These are phyloP conservation scores for Xylaria acuta DNA, from an alignment of 495 filamentous ascomycete species.

Conservation along the genomic window DNA sequence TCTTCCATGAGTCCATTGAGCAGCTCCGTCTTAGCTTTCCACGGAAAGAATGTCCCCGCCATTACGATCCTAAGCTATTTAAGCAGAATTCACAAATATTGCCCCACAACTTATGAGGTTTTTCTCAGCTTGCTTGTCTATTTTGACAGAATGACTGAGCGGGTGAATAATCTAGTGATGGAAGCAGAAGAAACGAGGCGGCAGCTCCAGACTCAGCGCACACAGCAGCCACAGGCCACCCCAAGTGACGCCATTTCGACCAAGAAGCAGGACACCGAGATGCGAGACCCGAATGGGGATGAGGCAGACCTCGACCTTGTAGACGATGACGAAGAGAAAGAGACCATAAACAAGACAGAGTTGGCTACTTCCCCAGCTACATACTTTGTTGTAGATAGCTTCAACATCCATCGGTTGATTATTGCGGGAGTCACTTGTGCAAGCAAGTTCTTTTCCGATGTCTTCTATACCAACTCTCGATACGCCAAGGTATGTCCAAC, in stretches of 20 bases:
- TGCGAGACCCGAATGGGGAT: conserved; percentile 45
- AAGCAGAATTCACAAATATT: conserved; percentile 97
- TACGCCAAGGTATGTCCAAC: conserved; percentile 86
- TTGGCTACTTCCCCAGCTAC: conserved; percentile 56
- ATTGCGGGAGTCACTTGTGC: conserved; percentile 98
- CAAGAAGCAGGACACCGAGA: conserved; percentile 33
- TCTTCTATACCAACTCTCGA: conserved; percentile 98
- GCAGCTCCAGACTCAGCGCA: conserved; percentile 30
- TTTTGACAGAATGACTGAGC: conserved; percentile 98
- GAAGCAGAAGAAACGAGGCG: conserved; percentile 50
- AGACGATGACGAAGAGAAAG: conserved; percentile 48
- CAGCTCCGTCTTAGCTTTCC: conserved; percentile 95
- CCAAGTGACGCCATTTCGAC: background rate
- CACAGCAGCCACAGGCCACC: conserved; percentile 28
- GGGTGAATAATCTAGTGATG: conserved; percentile 73
- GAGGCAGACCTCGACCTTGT: conserved; percentile 48
- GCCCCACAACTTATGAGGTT: conserved; percentile 97
- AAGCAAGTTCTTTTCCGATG: conserved; percentile 99
- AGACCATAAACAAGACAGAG: conserved; percentile 27
- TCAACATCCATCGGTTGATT: conserved; percentile 96
- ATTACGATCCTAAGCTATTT: conserved; percentile 98
- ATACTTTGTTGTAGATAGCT: conserved; percentile 98
- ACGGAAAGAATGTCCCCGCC: conserved; percentile 97
- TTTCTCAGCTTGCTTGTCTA: conserved; percentile 96
- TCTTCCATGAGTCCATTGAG: conserved; percentile 76